Evolutionary conservation across 148 eudicot genomes (phyloP).

Genomic region (Vaccinium vitisidaea): DNA sequence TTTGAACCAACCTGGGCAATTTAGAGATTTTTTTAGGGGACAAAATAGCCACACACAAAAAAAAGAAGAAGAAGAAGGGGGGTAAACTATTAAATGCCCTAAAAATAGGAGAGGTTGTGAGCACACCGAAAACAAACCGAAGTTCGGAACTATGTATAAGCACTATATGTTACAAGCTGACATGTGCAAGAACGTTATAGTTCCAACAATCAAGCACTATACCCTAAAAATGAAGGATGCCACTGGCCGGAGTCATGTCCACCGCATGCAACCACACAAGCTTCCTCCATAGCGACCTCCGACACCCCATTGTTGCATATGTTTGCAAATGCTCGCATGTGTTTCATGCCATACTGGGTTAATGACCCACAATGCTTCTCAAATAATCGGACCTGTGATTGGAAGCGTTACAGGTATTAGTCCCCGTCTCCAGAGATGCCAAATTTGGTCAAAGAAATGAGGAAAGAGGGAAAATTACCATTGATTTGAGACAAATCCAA

Average conservation of each 20-base stretch:
- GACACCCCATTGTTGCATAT: conserved; percentile 64
- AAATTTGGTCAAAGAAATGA: background rate
- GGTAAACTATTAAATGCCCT: too few relatives aligned
- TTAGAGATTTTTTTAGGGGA: too few relatives aligned
- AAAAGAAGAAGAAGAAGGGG: too few relatives aligned
- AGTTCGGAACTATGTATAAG: background rate
- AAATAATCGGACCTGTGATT: conserved; percentile 57
- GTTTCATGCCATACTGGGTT: conserved; percentile 94
- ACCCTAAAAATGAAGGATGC: conserved; percentile 31
- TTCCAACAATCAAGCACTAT: conserved; percentile 34
- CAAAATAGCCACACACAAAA: too few relatives aligned
- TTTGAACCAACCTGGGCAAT: too few relatives aligned
- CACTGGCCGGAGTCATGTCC: conserved; percentile 17
- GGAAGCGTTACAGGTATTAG: background rate
- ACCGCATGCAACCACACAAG: conserved; percentile 36
- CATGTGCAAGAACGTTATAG: background rate
- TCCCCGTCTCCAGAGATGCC: background rate
- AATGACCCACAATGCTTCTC: conserved; percentile 84
- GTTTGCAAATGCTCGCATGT: conserved; percentile 91
- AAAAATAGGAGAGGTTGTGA: background rate
- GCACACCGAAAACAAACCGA: background rate
- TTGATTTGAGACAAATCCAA: conserved; percentile 86
- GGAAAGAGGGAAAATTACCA: conserved; percentile 37
- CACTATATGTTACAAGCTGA: conserved; percentile 10
- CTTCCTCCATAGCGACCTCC: conserved; percentile 45